Base-by-base conservation (phyloP, 2,329 filamentous ascomycete species). In the Cordyceps cicadae region DNA sequence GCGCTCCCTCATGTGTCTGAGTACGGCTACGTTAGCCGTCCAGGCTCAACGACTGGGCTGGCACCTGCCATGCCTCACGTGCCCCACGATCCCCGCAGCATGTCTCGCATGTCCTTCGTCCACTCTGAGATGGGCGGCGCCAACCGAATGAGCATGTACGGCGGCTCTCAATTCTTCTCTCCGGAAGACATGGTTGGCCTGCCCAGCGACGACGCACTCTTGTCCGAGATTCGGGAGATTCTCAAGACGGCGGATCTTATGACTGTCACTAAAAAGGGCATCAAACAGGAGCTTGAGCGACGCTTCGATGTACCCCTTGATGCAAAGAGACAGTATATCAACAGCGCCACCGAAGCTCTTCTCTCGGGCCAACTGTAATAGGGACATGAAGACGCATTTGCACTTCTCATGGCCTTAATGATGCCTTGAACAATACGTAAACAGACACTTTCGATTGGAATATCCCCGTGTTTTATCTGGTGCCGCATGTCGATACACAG, bases 251-350 rank as follows among this genome's bases (percentile, higher is more conserved):
- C 92, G 2, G 94, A 99, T 76, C 77, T 99, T 70, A 99, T 99
- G 94, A 92, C 85, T 5, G 90, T 99, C 49, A 99, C 94, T 66
- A 99, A 99, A 86, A 99, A 99, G 85, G 91, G 89, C 68, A 89
- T 99, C 75, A 97, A 97, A 82, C 77, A 84, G 67, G 94, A 99
- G 78, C 78, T 99, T 62, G 94, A 99, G 81, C 85, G 86, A 69
- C 84, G 92, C 64, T 99, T 99, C 70, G 90, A 89, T 63, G 87
- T 96, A 64, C 84, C 87, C 62, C 82, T 99, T 62, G 92, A 97
- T 72, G 80, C 86, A 59, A 95, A 90, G 82, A 88, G 92, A 75
- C 86, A 90, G 62, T 99, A 97, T 75, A 97, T 99, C 72, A 92
- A 92, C 74, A 92, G 87, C 77, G 89, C 89, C 66, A 92, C 89